Evolutionary conservation across 495 filamentous ascomycete genomes (phyloP).

Genomic region (Hypoxylon intermedium): DNA sequence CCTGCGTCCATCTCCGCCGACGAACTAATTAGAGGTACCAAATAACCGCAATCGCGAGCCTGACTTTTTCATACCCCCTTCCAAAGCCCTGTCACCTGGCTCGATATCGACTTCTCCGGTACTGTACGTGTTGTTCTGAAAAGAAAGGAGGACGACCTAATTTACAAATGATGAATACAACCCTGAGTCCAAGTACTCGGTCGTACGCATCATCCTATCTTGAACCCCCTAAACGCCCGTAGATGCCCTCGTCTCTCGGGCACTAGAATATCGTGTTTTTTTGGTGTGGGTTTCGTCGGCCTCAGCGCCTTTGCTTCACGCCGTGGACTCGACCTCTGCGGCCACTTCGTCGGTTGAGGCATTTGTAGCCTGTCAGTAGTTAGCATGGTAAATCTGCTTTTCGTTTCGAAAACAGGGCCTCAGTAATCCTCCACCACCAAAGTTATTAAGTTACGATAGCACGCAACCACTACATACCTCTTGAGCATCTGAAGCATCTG

Average conservation of each 20-base stretch:
- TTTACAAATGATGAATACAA: conserved; percentile 43
- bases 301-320: conserved; percentile 21
- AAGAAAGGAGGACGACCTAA: conserved; percentile 32
- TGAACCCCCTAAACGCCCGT: conserved; percentile 37
- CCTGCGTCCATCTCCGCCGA: conserved; percentile 22
- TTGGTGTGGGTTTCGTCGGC: conserved; percentile 3
- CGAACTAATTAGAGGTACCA: conserved; percentile 35
- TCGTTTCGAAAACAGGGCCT: neutral
- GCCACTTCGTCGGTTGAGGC: conserved; percentile 14
- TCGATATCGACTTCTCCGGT: conserved; percentile 26
- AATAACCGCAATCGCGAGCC: conserved; percentile 22
- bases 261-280: conserved; percentile 9
- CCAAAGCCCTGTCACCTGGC: conserved; percentile 13
- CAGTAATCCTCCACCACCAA: no score
- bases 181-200: conserved; percentile 27
- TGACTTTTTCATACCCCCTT: conserved; percentile 20
- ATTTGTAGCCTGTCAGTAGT: conserved; percentile 16
- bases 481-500: conserved; percentile 39
- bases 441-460: no score
- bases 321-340: conserved; percentile 27
- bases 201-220: conserved; percentile 26
- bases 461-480: conserved; percentile 40
- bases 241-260: conserved; percentile 16
- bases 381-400: conserved; percentile 5
- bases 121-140: conserved; percentile 19